Percentiles rank a stretch among this genome's conserved stretches.
Evolutionary conservation across 768 basidiomycete species (phyloP).

Genomic region (Calocera viscosa): DNA sequence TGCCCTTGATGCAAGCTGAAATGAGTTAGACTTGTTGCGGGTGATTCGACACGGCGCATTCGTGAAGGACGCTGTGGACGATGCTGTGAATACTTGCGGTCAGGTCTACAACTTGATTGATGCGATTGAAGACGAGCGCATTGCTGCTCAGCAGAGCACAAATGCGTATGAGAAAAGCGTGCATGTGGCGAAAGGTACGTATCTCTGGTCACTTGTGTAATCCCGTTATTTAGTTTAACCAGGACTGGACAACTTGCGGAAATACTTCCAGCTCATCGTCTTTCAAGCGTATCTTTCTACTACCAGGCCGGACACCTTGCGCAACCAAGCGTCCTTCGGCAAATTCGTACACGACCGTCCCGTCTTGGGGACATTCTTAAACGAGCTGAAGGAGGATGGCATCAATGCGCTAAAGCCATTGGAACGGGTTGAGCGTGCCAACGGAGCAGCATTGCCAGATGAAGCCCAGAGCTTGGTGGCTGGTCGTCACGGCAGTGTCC

Average conservation of each 20-base stretch:
- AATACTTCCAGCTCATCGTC: slow-evolving; percentile 74
- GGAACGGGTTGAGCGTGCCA: slow-evolving; percentile 50
- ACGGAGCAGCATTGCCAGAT: slow-evolving; percentile 71
- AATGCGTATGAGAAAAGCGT: slow-evolving; percentile 57
- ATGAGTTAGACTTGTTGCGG: slow-evolving; percentile 53
- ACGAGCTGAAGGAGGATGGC: slow-evolving; percentile 70
- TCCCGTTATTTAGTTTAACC: neutral
- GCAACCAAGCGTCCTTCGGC: slow-evolving; percentile 64
- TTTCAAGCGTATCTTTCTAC: slow-evolving; percentile 86
- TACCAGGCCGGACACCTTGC: slow-evolving; percentile 64
- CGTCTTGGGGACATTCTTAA: slow-evolving; percentile 94
- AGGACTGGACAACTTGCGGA: slow-evolving; percentile 69
- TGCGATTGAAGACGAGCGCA: slow-evolving; percentile 70
- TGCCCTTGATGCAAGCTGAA: slow-evolving; percentile 13
- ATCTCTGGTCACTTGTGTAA: no score
- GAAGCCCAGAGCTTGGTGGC: slow-evolving; percentile 80
- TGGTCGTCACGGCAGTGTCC: slow-evolving; percentile 69
- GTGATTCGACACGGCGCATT: slow-evolving; percentile 76
- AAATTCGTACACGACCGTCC: slow-evolving; percentile 73
- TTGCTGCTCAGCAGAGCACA: slow-evolving; percentile 61
- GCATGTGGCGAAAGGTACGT: slow-evolving; percentile 58
- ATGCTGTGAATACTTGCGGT: slow-evolving; percentile 75
- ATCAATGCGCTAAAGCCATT: slow-evolving; percentile 70
- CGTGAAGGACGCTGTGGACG: slow-evolving; percentile 77
- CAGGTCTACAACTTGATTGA: slow-evolving; percentile 76